A percentile compares a stretch with the other conserved stretches of the same genome.
Conservation (phyloP, 1,284 basidiomycete species). For the Leccinum solheimii region DNA sequence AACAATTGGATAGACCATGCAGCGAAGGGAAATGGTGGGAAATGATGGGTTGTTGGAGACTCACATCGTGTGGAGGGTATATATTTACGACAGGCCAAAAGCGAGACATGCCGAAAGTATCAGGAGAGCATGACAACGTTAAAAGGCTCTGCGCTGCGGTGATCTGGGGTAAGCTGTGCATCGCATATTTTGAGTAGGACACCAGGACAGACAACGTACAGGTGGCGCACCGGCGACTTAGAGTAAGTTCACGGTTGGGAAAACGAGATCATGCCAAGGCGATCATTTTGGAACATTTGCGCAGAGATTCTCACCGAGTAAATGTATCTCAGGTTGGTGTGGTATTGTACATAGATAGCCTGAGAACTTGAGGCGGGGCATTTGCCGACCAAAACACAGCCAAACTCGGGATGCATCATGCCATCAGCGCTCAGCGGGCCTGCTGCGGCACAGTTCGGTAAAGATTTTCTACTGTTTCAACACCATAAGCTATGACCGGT, state of each 20-base stretch:
- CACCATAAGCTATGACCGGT: no score
- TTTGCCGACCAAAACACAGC: no score
- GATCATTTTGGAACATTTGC: neutral
- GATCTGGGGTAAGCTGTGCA: neutral
- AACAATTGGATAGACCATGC: slow-evolving; percentile 4
- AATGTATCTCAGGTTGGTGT: no score
- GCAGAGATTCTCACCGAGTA: neutral
- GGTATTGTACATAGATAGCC: no score
- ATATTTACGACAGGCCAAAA: slow-evolving; percentile 11
- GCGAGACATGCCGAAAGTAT: neutral
- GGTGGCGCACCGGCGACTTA: neutral
- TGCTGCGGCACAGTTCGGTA: no score
- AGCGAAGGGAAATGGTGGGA: slow-evolving; percentile 8
- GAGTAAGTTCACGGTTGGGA: neutral
- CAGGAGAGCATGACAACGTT: slow-evolving; percentile 2
- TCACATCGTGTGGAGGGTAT: slow-evolving; percentile 2
- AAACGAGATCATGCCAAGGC: neutral
- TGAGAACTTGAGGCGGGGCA: no score
- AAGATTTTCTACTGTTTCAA: no score
- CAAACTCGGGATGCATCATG: no score
- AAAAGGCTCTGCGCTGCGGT: neutral
- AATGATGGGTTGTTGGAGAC: slow-evolving; percentile 3
- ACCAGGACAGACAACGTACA: slow-evolving; percentile 2
- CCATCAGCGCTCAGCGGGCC: no score
- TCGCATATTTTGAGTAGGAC: neutral